phyloP scores from a whole-genome alignment of 306 rosid species.

The Mucuna pruriens region DNA sequence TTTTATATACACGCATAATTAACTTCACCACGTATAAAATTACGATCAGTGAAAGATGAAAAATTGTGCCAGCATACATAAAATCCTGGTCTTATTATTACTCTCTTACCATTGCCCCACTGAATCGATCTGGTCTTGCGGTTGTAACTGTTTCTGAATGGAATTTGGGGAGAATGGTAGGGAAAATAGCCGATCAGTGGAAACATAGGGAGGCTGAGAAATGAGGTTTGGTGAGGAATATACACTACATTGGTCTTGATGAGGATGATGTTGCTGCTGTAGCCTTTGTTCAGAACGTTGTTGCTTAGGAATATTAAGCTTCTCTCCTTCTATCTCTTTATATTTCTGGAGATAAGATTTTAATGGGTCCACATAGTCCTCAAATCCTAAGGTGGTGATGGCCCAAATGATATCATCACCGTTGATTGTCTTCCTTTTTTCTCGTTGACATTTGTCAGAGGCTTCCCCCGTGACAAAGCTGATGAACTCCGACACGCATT shows the following conservation, averaged over 20 bases:
- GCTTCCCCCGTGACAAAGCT: constrained; percentile 73
- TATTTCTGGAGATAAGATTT: constrained; percentile 63
- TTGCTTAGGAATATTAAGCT: constrained; percentile 62
- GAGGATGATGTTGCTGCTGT: constrained; percentile 35
- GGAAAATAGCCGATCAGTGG: constrained; percentile 56
- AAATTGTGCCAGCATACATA: not conserved
- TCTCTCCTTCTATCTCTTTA: constrained; percentile 67
- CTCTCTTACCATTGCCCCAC: constrained; percentile 47
- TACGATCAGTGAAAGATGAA: not conserved
- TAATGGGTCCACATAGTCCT: constrained; percentile 58
- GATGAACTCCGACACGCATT: constrained; percentile 72
- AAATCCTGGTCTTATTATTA: not conserved
- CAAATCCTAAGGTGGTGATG: constrained; percentile 65
- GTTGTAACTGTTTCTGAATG: constrained; percentile 60
- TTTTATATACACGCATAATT: constrained; percentile 10
- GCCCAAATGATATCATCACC: constrained; percentile 74
- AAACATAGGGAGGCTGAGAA: constrained; percentile 48
- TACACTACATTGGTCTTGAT: constrained; percentile 40
- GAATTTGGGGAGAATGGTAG: constrained; percentile 58
- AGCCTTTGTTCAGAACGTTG: constrained; percentile 43
- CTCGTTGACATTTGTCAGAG: constrained; percentile 65
- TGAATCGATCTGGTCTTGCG: constrained; percentile 56
- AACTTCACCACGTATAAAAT: constrained; percentile 9
- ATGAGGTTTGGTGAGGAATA: constrained; percentile 52
- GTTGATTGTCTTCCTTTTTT: constrained; percentile 67